phyloP scores from a whole-genome alignment of 202 grass and related monocot genomes.

The Saccharum hybrid region DNA sequence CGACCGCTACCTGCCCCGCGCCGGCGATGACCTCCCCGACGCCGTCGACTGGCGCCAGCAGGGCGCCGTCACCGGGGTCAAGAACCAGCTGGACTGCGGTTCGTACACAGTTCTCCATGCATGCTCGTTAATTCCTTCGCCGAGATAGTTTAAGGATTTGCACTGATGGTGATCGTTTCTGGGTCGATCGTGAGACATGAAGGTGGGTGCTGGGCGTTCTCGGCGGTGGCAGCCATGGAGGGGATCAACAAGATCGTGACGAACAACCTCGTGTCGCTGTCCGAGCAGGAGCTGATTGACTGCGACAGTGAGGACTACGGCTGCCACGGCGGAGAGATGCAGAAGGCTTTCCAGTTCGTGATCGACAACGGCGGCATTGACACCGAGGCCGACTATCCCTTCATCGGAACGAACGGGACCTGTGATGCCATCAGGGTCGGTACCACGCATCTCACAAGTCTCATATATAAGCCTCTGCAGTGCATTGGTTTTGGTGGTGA shows the following conservation, averaged over 20 bases:
- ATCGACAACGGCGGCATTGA: conserved; percentile 30
- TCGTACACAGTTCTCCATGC: neutral
- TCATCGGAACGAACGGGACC: neutral
- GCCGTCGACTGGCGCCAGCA: conserved; percentile 24
- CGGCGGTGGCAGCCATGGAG: conserved; percentile 23
- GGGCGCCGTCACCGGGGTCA: conserved; percentile 14
- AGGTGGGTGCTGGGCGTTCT: conserved; percentile 42
- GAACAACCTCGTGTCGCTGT: neutral
- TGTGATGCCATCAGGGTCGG: conserved; percentile 13
- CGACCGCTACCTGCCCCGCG: conserved; percentile 44
- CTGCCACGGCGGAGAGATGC: conserved; percentile 21
- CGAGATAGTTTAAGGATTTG: too few relatives aligned
- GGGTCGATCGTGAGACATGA: neutral
- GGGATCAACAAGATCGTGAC: conserved; percentile 39
- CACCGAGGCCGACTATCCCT: conserved; percentile 21
- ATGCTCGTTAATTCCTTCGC: too few relatives aligned
- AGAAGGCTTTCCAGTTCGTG: conserved; percentile 8
- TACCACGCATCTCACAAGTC: neutral
- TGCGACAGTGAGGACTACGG: conserved; percentile 6
- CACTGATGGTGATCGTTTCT: neutral
- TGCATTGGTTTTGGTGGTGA: neutral
- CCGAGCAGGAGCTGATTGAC: conserved; percentile 34
- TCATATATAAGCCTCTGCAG: neutral
- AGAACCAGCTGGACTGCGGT: conserved; percentile 16
- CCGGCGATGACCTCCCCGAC: conserved; percentile 34